Conservation (phyloP, 1,139 yeast species). For the Spencermartinsiella ligniputridi region DNA sequence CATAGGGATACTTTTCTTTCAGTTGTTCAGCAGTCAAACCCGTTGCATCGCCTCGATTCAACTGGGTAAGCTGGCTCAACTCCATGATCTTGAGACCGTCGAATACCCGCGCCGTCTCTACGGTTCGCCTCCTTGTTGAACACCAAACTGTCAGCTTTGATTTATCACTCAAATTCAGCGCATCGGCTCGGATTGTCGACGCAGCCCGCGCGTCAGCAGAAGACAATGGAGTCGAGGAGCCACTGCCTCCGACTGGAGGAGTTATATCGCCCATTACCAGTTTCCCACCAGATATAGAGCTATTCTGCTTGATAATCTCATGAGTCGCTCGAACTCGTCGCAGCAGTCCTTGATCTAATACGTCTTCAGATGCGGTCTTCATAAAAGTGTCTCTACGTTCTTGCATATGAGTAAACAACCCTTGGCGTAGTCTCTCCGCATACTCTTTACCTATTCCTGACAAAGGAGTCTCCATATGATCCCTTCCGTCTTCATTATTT, state of each 20-base stretch:
- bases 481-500: slow-evolving; percentile 28
- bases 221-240: slow-evolving; percentile 25
- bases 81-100: slow-evolving; percentile 60
- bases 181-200: slow-evolving; percentile 25
- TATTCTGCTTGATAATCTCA: not conserved
- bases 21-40: slow-evolving; percentile 61
- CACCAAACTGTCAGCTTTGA: slow-evolving; percentile 68
- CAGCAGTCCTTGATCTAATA: slow-evolving; percentile 2
- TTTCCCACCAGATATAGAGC: not conserved
- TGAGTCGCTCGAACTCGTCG: not conserved
- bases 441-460: slow-evolving; percentile 36
- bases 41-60: slow-evolving; percentile 88
- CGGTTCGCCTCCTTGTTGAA: slow-evolving; percentile 79
- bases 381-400: slow-evolving; percentile 19
- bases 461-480: slow-evolving; percentile 35
- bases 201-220: slow-evolving; percentile 25
- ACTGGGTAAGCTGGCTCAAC: slow-evolving; percentile 77
- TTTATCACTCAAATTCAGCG: slow-evolving; percentile 20
- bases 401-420: slow-evolving; percentile 38
- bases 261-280: slow-evolving; percentile 8
- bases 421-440: slow-evolving; percentile 37
- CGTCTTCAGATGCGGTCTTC: slow-evolving; percentile 5
- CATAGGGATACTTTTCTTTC: slow-evolving; percentile 57
- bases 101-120: slow-evolving; percentile 71
- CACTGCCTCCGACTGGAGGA: slow-evolving; percentile 16